Evolutionary conservation across 176 grass and related monocot genomes (phyloP).

Genomic region (Oryza officinalis): DNA sequence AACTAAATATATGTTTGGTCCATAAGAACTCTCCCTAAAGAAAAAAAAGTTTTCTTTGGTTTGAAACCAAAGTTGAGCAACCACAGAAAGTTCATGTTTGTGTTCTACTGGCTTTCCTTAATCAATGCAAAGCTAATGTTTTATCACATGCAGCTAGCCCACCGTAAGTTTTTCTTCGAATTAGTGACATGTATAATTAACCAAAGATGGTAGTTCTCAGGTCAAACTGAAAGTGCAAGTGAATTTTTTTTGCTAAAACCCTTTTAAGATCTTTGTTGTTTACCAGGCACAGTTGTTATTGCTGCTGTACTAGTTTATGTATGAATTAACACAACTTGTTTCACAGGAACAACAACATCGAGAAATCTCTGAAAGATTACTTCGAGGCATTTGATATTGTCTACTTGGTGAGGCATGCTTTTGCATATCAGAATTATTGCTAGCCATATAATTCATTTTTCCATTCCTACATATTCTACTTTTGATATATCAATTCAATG

Average conservation of each 20-base stretch:
- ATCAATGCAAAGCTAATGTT: conserved; percentile 21
- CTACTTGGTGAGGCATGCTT: conserved; percentile 64
- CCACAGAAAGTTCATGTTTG: conserved; percentile 29
- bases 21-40: background rate
- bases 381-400: conserved; percentile 75
- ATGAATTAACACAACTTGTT: background rate
- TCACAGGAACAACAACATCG: conserved; percentile 77
- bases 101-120: conserved; percentile 5
- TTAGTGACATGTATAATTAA: background rate
- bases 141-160: background rate
- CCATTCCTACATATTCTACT: background rate
- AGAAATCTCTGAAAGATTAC: conserved; percentile 83
- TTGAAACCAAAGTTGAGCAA: background rate
- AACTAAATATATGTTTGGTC: background rate
- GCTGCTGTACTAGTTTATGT: background rate
- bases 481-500: conserved; percentile 31
- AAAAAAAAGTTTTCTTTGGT: background rate
- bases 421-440: background rate
- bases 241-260: background rate
- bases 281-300: background rate
- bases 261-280: background rate
- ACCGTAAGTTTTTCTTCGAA: background rate
- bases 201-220: background rate
- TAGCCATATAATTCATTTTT: background rate
- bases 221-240: background rate